Percentiles rank a stretch among this genome's conserved stretches.
Evolutionary conservation across 106 monocot genomes (phyloP).

Genomic region (Allium cepa): DNA sequence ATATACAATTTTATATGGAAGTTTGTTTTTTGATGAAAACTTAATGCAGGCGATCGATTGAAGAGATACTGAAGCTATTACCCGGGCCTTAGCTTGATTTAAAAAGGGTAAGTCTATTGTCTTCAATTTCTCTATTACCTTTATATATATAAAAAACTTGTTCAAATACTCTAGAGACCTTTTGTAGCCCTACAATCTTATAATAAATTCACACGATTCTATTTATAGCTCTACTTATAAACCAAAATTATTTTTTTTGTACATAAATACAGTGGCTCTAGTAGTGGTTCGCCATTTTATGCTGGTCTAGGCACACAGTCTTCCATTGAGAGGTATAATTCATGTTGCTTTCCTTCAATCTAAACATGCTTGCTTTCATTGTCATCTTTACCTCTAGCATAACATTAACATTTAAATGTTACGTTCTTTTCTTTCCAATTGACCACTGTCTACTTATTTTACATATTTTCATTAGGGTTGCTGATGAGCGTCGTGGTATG

Average conservation of each 20-base stretch:
- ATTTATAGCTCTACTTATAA: conserved; percentile 1
- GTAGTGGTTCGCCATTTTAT: conserved; percentile 29
- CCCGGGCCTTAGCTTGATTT: conserved; percentile 88
- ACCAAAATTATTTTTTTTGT: conserved; percentile 2
- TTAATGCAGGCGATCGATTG: conserved; percentile 73
- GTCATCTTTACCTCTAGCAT: neutral
- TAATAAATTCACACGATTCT: neutral
- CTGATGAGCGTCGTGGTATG: conserved; percentile 66
- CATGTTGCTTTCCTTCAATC: neutral
- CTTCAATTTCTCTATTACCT: too few species aligned
- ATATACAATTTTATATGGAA: too few species aligned
- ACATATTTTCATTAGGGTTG: conserved; percentile 34
- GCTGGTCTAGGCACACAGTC: conserved; percentile 11
- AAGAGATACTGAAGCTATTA: conserved; percentile 80
- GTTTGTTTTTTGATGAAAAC: too few species aligned
- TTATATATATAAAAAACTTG: too few species aligned
- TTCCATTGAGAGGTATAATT: conserved; percentile 59
- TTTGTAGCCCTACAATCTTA: too few species aligned
- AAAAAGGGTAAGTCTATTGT: conserved; percentile 60
- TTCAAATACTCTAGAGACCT: too few species aligned
- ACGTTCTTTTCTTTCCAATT: too few species aligned
- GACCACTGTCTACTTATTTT: too few species aligned
- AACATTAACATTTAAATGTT: too few species aligned
- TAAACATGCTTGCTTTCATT: neutral
- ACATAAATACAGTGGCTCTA: conserved; percentile 42